Evolutionary conservation across 345 rosid species (phyloP).

Genomic region (Physaria fendleri): DNA sequence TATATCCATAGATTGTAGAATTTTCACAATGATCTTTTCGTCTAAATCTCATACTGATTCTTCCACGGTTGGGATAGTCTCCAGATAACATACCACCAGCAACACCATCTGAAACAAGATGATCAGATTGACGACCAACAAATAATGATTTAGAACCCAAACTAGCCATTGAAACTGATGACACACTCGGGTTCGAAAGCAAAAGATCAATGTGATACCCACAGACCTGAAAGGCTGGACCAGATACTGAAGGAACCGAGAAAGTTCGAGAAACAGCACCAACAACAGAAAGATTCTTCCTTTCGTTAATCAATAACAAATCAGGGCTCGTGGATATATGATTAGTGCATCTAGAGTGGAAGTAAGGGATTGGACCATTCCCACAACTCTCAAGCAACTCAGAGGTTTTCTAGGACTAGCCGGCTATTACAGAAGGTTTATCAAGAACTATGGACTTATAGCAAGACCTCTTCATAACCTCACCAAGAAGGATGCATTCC

Average conservation of each 20-base stretch:
- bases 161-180: constrained; percentile 48
- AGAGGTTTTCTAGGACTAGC: no score
- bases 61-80: constrained; percentile 33
- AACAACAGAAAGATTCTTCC: constrained; percentile 69
- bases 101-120: constrained; percentile 32
- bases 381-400: no score
- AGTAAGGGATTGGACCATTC: no score
- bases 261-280: constrained; percentile 71
- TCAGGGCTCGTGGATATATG: constrained; percentile 61
- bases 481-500: no score
- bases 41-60: constrained; percentile 58
- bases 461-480: no score
- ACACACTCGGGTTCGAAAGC: constrained; percentile 35
- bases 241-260: constrained; percentile 87
- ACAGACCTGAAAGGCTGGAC: constrained; percentile 81
- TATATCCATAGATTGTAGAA: constrained; percentile 44
- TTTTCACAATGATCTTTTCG: constrained; percentile 36
- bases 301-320: constrained; percentile 40
- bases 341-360: constrained; percentile 46
- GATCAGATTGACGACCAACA: constrained; percentile 32
- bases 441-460: no score
- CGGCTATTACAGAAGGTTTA: no score
- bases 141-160: constrained; percentile 38
- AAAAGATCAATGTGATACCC: constrained; percentile 75
- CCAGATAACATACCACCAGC: constrained; percentile 27